Evolutionary conservation across 192 early-diverging fungal genomes (phyloP).

Genomic region (Spinellus fusiger): DNA sequence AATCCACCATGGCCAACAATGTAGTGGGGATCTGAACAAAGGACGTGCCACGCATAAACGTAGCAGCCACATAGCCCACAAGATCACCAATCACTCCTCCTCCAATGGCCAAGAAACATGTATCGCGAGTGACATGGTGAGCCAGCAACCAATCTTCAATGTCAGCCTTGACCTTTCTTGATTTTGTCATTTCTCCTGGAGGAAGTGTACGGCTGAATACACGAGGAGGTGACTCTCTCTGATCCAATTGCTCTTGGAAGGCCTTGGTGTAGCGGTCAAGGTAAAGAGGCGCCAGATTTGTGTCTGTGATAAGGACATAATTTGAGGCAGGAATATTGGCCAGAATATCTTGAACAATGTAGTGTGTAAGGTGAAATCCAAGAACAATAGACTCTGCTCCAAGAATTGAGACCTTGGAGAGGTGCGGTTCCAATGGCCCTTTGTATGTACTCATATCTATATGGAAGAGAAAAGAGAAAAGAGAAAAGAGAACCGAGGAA

Average conservation of each 20-base stretch:
- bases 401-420: constrained; percentile 79
- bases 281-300: constrained; percentile 75
- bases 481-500: too few relatives aligned
- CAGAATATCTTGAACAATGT: constrained; percentile 71
- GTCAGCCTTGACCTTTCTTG: constrained; percentile 73
- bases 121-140: constrained; percentile 85
- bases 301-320: constrained; percentile 86
- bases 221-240: constrained; percentile 32
- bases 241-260: constrained; percentile 36
- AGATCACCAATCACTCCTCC: constrained; percentile 98
- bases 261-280: constrained; percentile 49
- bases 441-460: constrained; percentile 3
- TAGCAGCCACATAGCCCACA: constrained; percentile 94
- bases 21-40: constrained; percentile 94
- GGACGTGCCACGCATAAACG: constrained; percentile 96
- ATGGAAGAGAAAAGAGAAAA: too few relatives aligned
- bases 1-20: constrained; percentile 95
- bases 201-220: constrained; percentile 74
- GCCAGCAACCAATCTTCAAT: constrained; percentile 91
- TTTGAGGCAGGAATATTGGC: constrained; percentile 66
- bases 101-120: constrained; percentile 87
- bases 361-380: constrained; percentile 74
- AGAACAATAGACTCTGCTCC: constrained; percentile 81
- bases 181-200: constrained; percentile 87
- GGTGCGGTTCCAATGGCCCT: constrained; percentile 29